Percentiles rank a stretch among this genome's conserved stretches.
Conservation (phyloP, 2,329 filamentous ascomycete genomes). For the Diaporthe amygdali region DNA sequence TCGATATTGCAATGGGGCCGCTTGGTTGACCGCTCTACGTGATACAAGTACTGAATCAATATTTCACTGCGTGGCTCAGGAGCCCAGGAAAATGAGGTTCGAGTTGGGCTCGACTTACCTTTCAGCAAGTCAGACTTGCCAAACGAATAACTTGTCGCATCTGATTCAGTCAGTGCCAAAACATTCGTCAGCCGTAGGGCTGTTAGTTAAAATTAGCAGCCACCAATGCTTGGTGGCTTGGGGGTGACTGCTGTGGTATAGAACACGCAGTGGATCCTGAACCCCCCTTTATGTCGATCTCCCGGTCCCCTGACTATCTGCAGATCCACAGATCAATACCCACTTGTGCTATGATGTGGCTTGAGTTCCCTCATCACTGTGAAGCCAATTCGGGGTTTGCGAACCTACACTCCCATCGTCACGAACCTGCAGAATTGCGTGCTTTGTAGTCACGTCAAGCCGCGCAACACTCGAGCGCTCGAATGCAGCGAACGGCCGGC, state of each 20-base stretch:
- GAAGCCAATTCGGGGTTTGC: not conserved
- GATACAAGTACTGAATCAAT: not conserved
- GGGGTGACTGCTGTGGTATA: not conserved
- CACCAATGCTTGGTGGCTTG: too few species aligned
- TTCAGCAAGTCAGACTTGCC: not conserved
- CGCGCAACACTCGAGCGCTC: not conserved
- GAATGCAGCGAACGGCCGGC: not conserved
- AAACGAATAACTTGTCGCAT: not conserved
- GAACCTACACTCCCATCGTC: conserved; percentile 6
- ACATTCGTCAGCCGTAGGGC: not conserved
- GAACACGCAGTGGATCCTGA: not conserved
- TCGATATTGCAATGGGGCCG: not conserved
- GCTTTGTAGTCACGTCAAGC: not conserved
- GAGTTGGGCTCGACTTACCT: not conserved
- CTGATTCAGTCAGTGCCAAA: not conserved
- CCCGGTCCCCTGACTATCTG: conserved; percentile 16
- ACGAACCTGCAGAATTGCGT: conserved; percentile 24
- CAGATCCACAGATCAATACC: not conserved
- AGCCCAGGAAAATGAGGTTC: not conserved
- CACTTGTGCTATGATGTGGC: not conserved
- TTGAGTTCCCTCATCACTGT: not conserved
- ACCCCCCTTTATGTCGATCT: not conserved
- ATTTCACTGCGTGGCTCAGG: not conserved
- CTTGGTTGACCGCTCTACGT: not conserved
- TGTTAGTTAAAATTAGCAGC: not conserved